Conservation (phyloP, 2,329 filamentous ascomycete species). For the Colletotrichum paranaense region DNA sequence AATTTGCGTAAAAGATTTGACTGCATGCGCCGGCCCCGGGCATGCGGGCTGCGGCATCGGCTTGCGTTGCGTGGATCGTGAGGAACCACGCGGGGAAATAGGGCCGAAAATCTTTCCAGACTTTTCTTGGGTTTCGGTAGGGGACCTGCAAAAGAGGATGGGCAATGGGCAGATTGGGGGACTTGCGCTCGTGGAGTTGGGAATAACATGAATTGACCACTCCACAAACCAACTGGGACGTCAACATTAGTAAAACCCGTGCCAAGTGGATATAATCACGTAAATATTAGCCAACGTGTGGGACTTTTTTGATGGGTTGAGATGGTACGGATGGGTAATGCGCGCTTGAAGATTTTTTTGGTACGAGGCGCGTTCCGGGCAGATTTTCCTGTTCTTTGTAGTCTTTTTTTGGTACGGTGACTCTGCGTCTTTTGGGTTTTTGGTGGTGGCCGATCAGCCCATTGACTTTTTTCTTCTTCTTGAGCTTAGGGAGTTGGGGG, state of each 20-base stretch:
- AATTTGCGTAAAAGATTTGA: not conserved
- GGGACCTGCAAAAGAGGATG: not conserved
- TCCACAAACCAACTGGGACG: constrained; percentile 21
- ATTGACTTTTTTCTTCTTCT: not conserved
- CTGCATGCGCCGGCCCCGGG: not conserved
- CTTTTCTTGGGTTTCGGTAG: not conserved
- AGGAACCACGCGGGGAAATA: constrained; percentile 30
- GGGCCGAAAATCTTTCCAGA: constrained; percentile 13
- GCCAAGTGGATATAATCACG: constrained; percentile 29
- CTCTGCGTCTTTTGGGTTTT: not conserved
- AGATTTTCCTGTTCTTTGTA: not conserved
- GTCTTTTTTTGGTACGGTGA: not conserved
- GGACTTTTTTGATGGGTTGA: not conserved
- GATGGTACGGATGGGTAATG: not conserved
- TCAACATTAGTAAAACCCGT: constrained; percentile 14
- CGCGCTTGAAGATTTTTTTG: constrained; percentile 24
- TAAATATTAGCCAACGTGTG: constrained; percentile 34
- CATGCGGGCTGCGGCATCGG: not conserved
- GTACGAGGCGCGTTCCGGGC: constrained; percentile 10
- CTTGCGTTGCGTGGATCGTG: not conserved
- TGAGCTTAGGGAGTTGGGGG: not conserved
- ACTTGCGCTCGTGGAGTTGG: not conserved
- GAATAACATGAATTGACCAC: not conserved
- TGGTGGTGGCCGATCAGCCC: not conserved
- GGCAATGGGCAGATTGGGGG: not conserved